Evolutionary conservation across 805 yeast genomes (phyloP), one percentile per base, ranked within the genome.

Genomic region (Saccharomycopsis sp.): DNA sequence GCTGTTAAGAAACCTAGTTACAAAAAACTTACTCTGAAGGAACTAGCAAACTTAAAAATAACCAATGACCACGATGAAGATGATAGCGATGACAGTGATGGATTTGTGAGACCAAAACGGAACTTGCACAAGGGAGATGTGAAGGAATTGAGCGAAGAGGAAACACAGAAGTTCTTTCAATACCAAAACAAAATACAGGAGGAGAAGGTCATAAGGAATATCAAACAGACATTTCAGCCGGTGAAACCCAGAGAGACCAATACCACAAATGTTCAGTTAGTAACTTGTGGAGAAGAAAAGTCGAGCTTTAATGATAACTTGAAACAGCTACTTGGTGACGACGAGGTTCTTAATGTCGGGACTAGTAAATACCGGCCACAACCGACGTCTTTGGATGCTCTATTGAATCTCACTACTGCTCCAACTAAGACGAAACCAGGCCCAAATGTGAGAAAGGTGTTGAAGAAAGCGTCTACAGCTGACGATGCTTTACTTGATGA

Each of bases 101-200:
- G 22, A n/a, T 3, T 5, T 17, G 12, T 7, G 22, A 8, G 22
- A 17, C 7, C 7, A 17, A 44, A 19, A 17, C 3, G 41, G 14
- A n/a, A n/a, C n/a, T n/a, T 12, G 9, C 38, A 29, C 42, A 44
- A 34, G 8, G 35, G 49, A 52, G 52, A 52, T 15, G 47, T 52
- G 7, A 56, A 63, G 14, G 56, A 53, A 8, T 56, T 69, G 15
- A 54, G 61, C 3, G 66, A 59, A 22, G 62, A 63, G 15, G 73
- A 70, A 49, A 58, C 34, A 17, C 52, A 61, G 24, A 57, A 67
- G 52, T 68, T 67, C 50, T 38, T 56, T 17, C 61, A 64, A 44
- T 52, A 68, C 5, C 65, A 68, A 44, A 57, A 63, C 25, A 64
- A 64, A 41, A 64, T 66, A 2, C 61, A 65, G 23, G 63, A 66